Base-by-base conservation (phyloP, 2,329 filamentous ascomycete species). In the Endoconidiophora laricicola region DNA sequence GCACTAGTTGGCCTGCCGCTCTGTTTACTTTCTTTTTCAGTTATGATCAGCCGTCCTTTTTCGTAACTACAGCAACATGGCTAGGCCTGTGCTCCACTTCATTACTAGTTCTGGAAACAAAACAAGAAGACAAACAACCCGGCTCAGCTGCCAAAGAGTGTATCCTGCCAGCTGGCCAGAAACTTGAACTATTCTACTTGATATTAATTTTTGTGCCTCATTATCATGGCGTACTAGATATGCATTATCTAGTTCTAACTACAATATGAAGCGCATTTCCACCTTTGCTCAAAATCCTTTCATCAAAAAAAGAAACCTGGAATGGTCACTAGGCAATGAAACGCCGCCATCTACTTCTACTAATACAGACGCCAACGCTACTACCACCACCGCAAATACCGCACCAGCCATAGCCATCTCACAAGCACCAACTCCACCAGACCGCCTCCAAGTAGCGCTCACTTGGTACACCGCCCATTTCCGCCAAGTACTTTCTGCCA, bases 291-390 rank as follows among this genome's bases (percentile, higher is more conserved):
- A 63, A 2, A 71, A 71, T 46, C 68, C 69, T 0, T 67, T 69
- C 52, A 64, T 70, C 54, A 72, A 72, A 58, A 69, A 65, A 54
- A 60, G 61, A 20, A 71, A 72, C 53, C 60, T 70, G 4, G 55
- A 63, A 56, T 72, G 69, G 69, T 64, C 60, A 4, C 55, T 69
- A 9, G 38, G 24, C 18, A 24, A 44, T 24, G 3, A 23, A 26
- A 14, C 39, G 39, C 39, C 39, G 39, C 39, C 20, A 22, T 41
- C 39, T 41, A 41, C 39, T 14, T 23, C 9, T 41, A 9, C 14
- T 14, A 41, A 20, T n/a, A 49, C 48, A 16, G 40, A 23, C 42
- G n/a, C 23, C 42, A 39, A 23, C 22, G 4, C 53, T 55, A 62
- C 3, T 60, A 71, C 54, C 67, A 44, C 24, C 22, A 23, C 6